Evolutionary conservation across 2,329 filamentous ascomycete species (phyloP), one percentile per base, ranked within the genome.

Genomic region (Aspergillus quadrilineatus): DNA sequence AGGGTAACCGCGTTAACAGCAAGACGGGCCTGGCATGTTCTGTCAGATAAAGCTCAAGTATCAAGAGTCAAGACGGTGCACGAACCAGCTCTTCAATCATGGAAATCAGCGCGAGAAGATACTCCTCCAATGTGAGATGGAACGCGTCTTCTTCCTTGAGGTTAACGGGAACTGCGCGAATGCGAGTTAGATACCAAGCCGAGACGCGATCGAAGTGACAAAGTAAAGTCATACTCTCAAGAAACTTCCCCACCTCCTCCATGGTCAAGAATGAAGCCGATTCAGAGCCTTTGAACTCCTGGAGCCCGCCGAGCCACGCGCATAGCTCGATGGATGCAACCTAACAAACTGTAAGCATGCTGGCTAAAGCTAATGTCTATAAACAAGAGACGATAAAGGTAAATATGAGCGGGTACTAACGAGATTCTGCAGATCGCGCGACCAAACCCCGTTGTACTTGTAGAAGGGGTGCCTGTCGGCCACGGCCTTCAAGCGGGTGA

Each of bases 71-170:
- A 8, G 14, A 8, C n/a, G 5, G 14, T 15, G 4, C 30, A 63
- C 76, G 42, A 74, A 85, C 83, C 67, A 99, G 83, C 77, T 99
- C 94, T 69, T 96, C 92, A 39, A 94, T 89, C 58, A 97, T 84
- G 58, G 87, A 85, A 57, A 94, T 93, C 57, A 97, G 81, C 12
- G 91, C 87, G 58, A 95, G 87, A 26, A 99, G 86, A 75, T 99
- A 99, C 76, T 99, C 94, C 76, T 99, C 94, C 67, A 97, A 93
- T 43, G 92, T 95, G 67, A 99, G 81, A 73, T 99, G 94, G 82
- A 99, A 99, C 50, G 86, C 85, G 72, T 97, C 93, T 60, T 84
- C 80, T 67, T 93, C 89, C 74, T 96, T 96, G 68, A 96, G 82
- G 71, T 97, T 97, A 61, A 94, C 88, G 10, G 92, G 92, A 9